Evolutionary conservation across 2,329 filamentous ascomycete genomes (phyloP).

Genomic region (Microsporum canis): DNA sequence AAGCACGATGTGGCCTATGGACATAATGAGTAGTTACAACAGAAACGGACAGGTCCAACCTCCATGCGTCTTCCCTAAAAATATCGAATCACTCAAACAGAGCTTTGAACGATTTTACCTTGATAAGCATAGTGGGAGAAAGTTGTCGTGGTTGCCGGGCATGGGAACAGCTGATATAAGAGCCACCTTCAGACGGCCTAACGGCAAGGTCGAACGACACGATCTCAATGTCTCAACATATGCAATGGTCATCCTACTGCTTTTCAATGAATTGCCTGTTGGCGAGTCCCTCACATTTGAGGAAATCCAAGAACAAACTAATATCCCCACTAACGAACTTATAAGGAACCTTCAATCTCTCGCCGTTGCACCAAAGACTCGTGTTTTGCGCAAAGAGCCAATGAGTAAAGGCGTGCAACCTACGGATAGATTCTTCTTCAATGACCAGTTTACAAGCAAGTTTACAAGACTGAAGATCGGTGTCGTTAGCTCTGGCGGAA

Average conservation of each 20-base stretch:
- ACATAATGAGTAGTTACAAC: conserved; percentile 58
- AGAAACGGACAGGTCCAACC: conserved; percentile 36
- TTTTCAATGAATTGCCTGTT: conserved; percentile 68
- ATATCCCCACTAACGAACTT: conserved; percentile 64
- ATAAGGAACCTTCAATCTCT: conserved; percentile 69
- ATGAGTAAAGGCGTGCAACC: conserved; percentile 64
- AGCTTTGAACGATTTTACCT: conserved; percentile 86
- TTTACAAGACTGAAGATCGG: conserved; percentile 82
- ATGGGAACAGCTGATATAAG: conserved; percentile 80
- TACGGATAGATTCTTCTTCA: conserved; percentile 71
- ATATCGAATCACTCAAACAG: conserved; percentile 62
- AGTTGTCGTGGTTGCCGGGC: conserved; percentile 68
- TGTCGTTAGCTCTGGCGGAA: conserved; percentile 61
- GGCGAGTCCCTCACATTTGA: conserved; percentile 49
- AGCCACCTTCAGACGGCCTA: conserved; percentile 60
- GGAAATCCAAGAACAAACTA: conserved; percentile 72
- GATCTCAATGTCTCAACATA: conserved; percentile 89
- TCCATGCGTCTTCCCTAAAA: conserved; percentile 60
- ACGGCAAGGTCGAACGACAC: conserved; percentile 64
- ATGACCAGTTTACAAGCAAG: conserved; percentile 68
- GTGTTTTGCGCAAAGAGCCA: conserved; percentile 69
- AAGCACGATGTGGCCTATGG: conserved; percentile 88
- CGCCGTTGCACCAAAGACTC: conserved; percentile 70
- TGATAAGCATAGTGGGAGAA: conserved; percentile 73
- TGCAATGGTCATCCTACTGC: conserved; percentile 75